Evolutionary conservation across 257 asterid genomes (phyloP), one percentile per base, ranked within the genome.

Genomic region (Solanum chiquidenum): DNA sequence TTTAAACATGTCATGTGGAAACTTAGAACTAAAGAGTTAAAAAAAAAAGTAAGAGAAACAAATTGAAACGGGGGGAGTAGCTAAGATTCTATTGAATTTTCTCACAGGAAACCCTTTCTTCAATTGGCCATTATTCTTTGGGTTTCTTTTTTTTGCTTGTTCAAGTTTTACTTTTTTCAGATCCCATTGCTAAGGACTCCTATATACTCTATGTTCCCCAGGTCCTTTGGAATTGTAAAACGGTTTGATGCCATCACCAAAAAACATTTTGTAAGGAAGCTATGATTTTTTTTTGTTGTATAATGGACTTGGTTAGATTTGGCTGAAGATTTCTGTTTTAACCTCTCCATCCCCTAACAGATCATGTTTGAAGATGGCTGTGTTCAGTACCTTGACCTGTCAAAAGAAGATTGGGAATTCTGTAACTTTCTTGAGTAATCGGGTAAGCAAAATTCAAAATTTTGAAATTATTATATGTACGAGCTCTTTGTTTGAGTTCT

Each of bases 321-420:
- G 66, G 73, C 60, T 82, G 44, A 42, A 62, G 85, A 68, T 87
- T 14, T 27, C 40, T 85, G 42, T 84, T 49, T 55, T 31, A 12
- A 49, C 69, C 31, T 82, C 68, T 44, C 44, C 40, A 49, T 82
- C 12, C 69, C 44, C 72, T 55, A 73, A 38, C 96, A 96, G 99
- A 92, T 97, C 90, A 90, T 96, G 97, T 97, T 94, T 90, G 99
- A 95, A 88, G 98, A 95, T 86, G 99, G 99, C 88, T 82, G 69
- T 88, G 89, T 92, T 6, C 95, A 94, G 88, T 90, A 91, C 82
- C 89, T 96, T 87, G 99, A 97, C 94, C 89, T 97, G 92, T 94
- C 99, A 73, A 92, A 94, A 91, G 96, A 91, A 92, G 95, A 94
- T 52, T 97, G 99, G 99, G 98, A 93, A 86, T 92, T 93, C 64